These are phyloP conservation scores for Trypanosoma vivax DNA, from an alignment of 208 protist genomes.

Conservation along the genomic window DNA sequence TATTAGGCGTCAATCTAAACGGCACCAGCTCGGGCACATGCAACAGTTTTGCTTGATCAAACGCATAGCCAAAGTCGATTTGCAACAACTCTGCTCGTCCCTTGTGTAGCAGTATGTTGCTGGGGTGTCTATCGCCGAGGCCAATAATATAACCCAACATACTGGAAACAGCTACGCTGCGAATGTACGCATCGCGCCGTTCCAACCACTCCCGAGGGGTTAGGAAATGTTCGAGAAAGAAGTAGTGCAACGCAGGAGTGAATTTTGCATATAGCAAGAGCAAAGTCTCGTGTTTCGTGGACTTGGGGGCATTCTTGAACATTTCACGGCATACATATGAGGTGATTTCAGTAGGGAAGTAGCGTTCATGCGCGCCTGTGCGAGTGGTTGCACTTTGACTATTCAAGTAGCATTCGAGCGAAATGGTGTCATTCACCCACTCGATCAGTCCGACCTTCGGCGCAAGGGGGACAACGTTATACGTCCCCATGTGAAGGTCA, in stretches of 20 bases:
- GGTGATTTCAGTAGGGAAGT: conserved; percentile 73
- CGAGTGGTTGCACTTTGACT: conserved; percentile 18
- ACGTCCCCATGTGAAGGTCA: conserved; percentile 79
- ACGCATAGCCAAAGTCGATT: conserved; percentile 95
- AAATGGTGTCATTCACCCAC: conserved; percentile 89
- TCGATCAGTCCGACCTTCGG: conserved; percentile 87
- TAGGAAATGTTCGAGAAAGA: conserved; percentile 91
- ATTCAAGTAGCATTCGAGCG: conserved; percentile 85
- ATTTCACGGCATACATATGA: conserved; percentile 43
- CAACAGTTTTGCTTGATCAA: conserved; percentile 88
- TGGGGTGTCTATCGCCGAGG: conserved; percentile 94
- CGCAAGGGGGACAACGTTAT: conserved; percentile 91
- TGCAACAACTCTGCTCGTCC: conserved; percentile 89
- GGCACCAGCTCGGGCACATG: conserved; percentile 93
- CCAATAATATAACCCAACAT: conserved; percentile 95
- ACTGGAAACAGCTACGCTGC: conserved; percentile 82
- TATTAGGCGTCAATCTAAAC: conserved; percentile 95
- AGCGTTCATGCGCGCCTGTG: conserved; percentile 71
- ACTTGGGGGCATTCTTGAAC: conserved; percentile 28
- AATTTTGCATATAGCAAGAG: conserved; percentile 70
- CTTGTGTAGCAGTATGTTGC: conserved; percentile 94
- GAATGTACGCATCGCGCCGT: conserved; percentile 81
- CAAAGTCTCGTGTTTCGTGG: conserved; percentile 30
- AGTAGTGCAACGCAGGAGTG: conserved; percentile 92
- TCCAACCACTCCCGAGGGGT: conserved; percentile 71